Base-by-base conservation (phyloP, 148 eudicot species). In the Camellia japonica region DNA sequence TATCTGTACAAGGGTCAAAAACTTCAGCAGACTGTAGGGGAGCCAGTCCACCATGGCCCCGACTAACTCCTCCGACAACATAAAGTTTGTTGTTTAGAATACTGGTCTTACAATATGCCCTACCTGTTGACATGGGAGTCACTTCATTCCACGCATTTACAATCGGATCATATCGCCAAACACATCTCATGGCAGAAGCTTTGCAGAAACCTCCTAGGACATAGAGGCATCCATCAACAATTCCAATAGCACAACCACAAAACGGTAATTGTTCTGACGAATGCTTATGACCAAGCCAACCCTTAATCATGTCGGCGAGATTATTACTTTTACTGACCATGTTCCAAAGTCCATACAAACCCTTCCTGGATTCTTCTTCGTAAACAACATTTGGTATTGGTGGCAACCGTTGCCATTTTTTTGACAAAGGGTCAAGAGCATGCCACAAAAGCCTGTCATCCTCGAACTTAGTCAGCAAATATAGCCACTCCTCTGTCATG, bases 11-110 rank as follows among this genome's bases (percentile, higher is more conserved):
- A 2, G 99, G 98, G 81, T 96, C 93, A 82, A 82, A 93, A 10
- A 92, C 92, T 87, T 96, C 99, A 63, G 92, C 97, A 47, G 98
- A 91, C 79, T 96, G 98, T 58, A 93, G 90, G 51, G 99, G 99
- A 55, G 80, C 81, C 63, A 96, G 78, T 43, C 98, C 95, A 44
- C 91, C 93, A 44, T 87, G 95, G 55, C 84, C 88, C 80, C 84
- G 89, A 65, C 87, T 90, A 73, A 96, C 95, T 71, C 99, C 99
- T 63, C 99, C 99, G 75, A 96, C 95, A 63, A 90, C 98, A 69
- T 90, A 96, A 46, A 96, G 92, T 83, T 93, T 93, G 75, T 87
- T 78, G 84, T 94, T 87, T 42, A 96, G 77, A 20, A 93, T 86
- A 23, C 98, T 95, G 4, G 93, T 96, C 78, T 91, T 96, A 63